Evolutionary conservation across 805 yeast species (phyloP).

Genomic region (Metschnikowia noctiluminum): DNA sequence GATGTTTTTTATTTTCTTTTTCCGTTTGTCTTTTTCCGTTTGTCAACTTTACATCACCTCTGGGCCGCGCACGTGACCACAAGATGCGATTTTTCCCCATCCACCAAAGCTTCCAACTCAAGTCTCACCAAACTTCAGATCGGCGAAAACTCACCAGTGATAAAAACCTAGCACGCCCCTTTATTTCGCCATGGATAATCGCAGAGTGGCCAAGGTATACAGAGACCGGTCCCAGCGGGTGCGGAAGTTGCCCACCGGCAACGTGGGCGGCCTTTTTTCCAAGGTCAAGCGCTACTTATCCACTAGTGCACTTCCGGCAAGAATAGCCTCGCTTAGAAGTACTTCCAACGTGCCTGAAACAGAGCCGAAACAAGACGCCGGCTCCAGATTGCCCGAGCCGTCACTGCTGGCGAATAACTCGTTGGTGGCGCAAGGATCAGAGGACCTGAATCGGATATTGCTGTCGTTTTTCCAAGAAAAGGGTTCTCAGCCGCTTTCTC

Average conservation of each 20-base stretch:
- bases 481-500: conserved; percentile 72
- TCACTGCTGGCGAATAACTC: conserved; percentile 9
- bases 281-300: conserved; percentile 27
- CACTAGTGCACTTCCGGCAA: conserved; percentile 9
- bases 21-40: no score
- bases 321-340: conserved; percentile 2
- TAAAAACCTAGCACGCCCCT: not conserved
- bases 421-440: conserved; percentile 9
- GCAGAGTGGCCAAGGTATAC: conserved; percentile 30
- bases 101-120: not conserved
- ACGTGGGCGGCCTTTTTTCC: conserved; percentile 24
- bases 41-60: no score
- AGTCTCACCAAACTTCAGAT: no score
- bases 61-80: not conserved
- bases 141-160: not conserved
- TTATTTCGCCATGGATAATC: conserved; percentile 29
- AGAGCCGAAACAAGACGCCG: conserved; percentile 1
- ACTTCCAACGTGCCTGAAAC: conserved; percentile 1
- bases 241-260: conserved; percentile 22
- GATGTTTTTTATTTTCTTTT: no score
- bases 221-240: conserved; percentile 22
- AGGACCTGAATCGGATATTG: conserved; percentile 49
- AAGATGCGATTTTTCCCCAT: conserved; percentile 2
- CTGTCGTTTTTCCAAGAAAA: conserved; percentile 69
- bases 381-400: conserved; percentile 14